Conservation (phyloP, 805 yeast species). For the Zygoascus ofunaensis region DNA sequence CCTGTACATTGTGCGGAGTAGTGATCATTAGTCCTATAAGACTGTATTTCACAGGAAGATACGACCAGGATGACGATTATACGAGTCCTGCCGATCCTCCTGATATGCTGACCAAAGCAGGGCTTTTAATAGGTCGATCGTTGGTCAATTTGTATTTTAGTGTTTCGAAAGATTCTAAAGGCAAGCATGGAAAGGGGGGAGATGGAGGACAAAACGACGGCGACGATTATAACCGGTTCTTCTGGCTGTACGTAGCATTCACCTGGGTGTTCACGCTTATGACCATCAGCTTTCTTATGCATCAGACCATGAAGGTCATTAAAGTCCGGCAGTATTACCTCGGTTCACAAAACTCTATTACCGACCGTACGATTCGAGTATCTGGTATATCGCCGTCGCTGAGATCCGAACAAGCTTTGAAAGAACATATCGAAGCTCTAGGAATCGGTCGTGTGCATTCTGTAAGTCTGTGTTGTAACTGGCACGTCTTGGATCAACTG, state of each 20-base stretch:
- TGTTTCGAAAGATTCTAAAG: neutral
- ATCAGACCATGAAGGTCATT: slow-evolving; percentile 67
- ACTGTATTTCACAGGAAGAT: slow-evolving; percentile 70
- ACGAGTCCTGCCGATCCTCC: slow-evolving; percentile 11
- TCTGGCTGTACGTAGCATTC: slow-evolving; percentile 82
- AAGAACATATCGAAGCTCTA: slow-evolving; percentile 64
- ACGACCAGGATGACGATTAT: slow-evolving; percentile 39
- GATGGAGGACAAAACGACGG: slow-evolving; percentile 11
- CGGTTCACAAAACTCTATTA: slow-evolving; percentile 79
- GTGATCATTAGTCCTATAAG: slow-evolving; percentile 76
- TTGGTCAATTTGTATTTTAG: neutral
- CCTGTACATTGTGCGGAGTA: slow-evolving; percentile 62
- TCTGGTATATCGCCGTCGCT: slow-evolving; percentile 83
- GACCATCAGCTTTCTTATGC: slow-evolving; percentile 49
- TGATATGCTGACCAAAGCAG: neutral
- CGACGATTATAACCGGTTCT: slow-evolving; percentile 45
- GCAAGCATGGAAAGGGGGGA: slow-evolving; percentile 3
- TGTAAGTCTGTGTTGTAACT: slow-evolving; percentile 75
- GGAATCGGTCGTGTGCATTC: slow-evolving; percentile 74
- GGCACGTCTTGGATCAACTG: slow-evolving; percentile 64
- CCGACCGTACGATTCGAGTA: slow-evolving; percentile 81
- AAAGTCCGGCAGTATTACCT: slow-evolving; percentile 68
- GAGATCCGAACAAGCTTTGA: slow-evolving; percentile 60
- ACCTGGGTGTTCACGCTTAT: slow-evolving; percentile 76
- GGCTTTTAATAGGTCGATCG: neutral